Evolutionary conservation across 495 filamentous ascomycete genomes (phyloP).

Genomic region (Mytilinidion resinicola): DNA sequence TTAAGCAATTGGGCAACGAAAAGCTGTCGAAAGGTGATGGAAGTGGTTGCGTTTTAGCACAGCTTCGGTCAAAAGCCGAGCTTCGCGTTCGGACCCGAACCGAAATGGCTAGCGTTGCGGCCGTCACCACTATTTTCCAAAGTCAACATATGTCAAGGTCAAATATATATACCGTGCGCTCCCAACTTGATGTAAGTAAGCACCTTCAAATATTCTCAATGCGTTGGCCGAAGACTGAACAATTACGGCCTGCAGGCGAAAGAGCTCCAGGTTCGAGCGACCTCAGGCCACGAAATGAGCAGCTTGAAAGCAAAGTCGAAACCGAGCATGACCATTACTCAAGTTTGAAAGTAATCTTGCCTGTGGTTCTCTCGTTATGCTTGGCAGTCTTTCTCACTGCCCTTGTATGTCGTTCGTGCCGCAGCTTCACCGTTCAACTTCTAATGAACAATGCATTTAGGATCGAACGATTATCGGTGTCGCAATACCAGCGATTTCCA

Average conservation of each 20-base stretch:
- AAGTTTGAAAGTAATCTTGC: not conserved
- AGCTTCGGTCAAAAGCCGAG: not conserved
- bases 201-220: not conserved
- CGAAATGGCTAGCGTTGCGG: not conserved
- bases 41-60: not conserved
- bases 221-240: not conserved
- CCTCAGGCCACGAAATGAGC: not conserved
- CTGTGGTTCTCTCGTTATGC: slow-evolving; percentile 29
- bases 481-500: slow-evolving; percentile 18
- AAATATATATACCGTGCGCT: not conserved
- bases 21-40: not conserved
- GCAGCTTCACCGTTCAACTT: not conserved
- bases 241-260: not conserved
- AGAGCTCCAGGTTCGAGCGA: not conserved
- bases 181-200: not conserved
- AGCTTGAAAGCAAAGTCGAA: no score
- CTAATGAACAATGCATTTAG: not conserved
- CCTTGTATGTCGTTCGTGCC: slow-evolving; percentile 22
- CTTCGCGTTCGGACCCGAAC: not conserved
- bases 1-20: not conserved
- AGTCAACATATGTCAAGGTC: not conserved
- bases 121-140: not conserved
- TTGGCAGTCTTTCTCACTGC: slow-evolving; percentile 36
- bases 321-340: not conserved
- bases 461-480: slow-evolving; percentile 25